These are phyloP conservation scores for Aspergillus cristatus DNA, from an alignment of 495 filamentous ascomycete species.

Conservation along the genomic window DNA sequence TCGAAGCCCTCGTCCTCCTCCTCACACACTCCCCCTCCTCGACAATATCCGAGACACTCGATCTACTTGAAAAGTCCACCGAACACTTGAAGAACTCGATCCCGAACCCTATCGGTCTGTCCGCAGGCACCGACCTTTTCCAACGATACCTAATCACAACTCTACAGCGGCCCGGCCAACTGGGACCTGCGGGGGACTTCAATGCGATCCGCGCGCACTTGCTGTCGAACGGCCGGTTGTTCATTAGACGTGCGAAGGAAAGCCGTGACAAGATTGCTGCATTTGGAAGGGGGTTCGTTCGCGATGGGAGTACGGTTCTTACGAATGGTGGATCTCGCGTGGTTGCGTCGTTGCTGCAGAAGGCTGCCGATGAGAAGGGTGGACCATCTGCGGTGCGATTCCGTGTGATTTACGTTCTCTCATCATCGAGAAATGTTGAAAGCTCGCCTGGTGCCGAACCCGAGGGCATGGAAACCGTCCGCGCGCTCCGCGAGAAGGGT, in stretches of 20 bases:
- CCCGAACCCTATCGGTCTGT: constrained; percentile 78
- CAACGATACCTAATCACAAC: constrained; percentile 80
- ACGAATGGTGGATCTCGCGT: constrained; percentile 83
- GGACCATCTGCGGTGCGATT: constrained; percentile 56
- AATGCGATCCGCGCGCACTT: constrained; percentile 73
- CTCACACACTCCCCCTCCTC: constrained; percentile 64
- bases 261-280: constrained; percentile 72
- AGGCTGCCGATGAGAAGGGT: constrained; percentile 57
- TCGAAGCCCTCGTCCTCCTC: constrained; percentile 82
- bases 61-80: constrained; percentile 68
- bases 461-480: constrained; percentile 55
- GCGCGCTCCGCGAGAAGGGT: constrained; percentile 58
- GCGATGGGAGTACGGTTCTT: constrained; percentile 67
- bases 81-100: constrained; percentile 62
- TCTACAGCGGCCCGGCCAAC: constrained; percentile 45
- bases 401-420: constrained; percentile 72
- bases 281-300: constrained; percentile 67
- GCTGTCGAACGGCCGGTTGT: constrained; percentile 71
- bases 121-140: constrained; percentile 92
- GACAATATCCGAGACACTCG: constrained; percentile 89
- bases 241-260: constrained; percentile 79
- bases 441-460: constrained; percentile 28
- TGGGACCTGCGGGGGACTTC: constrained; percentile 58
- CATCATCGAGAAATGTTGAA: constrained; percentile 22
- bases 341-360: constrained; percentile 63